Evolutionary conservation across 805 yeast species (phyloP).

Genomic region (Yarrowia keelungensis): DNA sequence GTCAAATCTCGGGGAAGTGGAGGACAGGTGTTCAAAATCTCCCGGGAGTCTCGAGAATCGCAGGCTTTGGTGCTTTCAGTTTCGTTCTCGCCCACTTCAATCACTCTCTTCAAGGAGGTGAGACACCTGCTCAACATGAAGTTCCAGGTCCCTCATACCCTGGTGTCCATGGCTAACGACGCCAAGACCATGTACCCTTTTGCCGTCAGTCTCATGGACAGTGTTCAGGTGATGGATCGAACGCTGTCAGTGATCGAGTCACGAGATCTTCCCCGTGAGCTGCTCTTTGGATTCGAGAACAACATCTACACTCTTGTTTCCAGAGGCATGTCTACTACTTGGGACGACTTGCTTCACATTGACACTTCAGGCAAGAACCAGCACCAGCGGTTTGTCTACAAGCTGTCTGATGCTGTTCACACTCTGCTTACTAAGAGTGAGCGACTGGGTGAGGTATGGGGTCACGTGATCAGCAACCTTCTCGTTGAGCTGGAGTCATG

Average conservation of each 20-base stretch:
- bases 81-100: slow-evolving; percentile 59
- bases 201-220: slow-evolving; percentile 62
- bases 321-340: slow-evolving; percentile 53
- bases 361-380: slow-evolving; percentile 53
- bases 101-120: slow-evolving; percentile 61
- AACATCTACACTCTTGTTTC: slow-evolving; percentile 38
- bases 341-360: slow-evolving; percentile 62
- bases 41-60: slow-evolving; percentile 38
- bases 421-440: slow-evolving; percentile 45
- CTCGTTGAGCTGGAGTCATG: slow-evolving; percentile 48
- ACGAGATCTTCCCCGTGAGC: slow-evolving; percentile 51
- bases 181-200: slow-evolving; percentile 63
- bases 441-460: slow-evolving; percentile 48
- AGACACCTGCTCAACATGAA: slow-evolving; percentile 59
- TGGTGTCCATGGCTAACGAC: slow-evolving; percentile 57
- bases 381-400: slow-evolving; percentile 48
- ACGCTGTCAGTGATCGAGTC: slow-evolving; percentile 46
- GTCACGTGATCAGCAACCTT: slow-evolving; percentile 41
- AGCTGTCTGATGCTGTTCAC: slow-evolving; percentile 50
- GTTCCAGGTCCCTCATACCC: slow-evolving; percentile 62
- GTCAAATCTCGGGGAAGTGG: slow-evolving; percentile 41
- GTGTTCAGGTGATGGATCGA: slow-evolving; percentile 54
- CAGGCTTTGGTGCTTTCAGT: slow-evolving; percentile 51
- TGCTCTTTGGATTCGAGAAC: slow-evolving; percentile 42
- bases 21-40: slow-evolving; percentile 54